Evolutionary conservation across 768 basidiomycete species (phyloP), one percentile per base, ranked within the genome.

Genomic region (Thelephora ganbajun): DNA sequence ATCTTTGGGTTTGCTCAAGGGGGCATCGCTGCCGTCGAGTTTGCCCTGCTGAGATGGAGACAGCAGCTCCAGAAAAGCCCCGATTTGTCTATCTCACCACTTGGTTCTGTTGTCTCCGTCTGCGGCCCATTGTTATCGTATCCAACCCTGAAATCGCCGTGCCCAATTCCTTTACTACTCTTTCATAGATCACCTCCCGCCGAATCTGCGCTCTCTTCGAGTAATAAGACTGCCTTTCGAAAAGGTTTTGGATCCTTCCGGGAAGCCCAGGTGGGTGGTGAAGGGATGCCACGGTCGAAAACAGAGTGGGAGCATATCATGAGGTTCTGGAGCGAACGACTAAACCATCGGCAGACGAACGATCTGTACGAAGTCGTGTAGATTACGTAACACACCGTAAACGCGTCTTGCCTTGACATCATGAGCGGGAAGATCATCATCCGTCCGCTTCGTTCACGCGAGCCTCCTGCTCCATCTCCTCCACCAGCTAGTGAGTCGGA

Each of bases 1-100:
- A 58, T 91, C 42, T 85, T 93, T 48, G 91, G 91, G 2, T 96
- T 88, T 53, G 85, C 75, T 0, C 91, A 96, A 61, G 91, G 91
- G 0, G 92, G 87, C 0, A 80, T 71, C 16, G 74, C 90, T 33
- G 86, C 79, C 1, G 72, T 69, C 2, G 90, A 96, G 61, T 68
- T 77, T 46, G 74, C 72, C 0, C 56, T 88, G 5, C 56, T 63
- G 33, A 73, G 69, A 65, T 83, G 79, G 57, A 53, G 53, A 44
- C 46, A 43, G 45, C 53, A 49, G 41, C 52, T 52, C 19, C 53
- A 51, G 45, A 50, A 34, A 36, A 51, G 44, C 47, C 35, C 44
- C 44, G 45, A 49, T 35, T 23, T 43, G 33, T 57, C 52, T 43
- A 33, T 46, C 1, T 48, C 50, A 0, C n/a, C 63, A 20, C 65